phyloP scores from a whole-genome alignment of 2,329 filamentous ascomycete genomes.

The Tympanopsis confertula region DNA sequence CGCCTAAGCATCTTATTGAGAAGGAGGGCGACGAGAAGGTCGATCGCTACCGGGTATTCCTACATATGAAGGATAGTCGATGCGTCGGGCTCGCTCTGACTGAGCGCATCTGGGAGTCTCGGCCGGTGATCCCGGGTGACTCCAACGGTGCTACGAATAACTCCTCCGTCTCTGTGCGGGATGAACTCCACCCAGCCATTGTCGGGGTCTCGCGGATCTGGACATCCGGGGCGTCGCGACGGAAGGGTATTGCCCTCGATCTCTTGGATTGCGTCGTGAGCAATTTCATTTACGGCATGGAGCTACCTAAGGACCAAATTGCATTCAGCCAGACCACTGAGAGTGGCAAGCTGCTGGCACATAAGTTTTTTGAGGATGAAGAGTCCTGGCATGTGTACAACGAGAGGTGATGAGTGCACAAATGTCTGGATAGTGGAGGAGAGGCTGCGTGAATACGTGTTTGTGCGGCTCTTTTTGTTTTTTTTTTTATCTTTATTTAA shows the following conservation, averaged over 20 bases:
- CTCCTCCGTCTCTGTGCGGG: conserved; percentile 1
- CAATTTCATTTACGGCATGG: conserved; percentile 15
- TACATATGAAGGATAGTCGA: conserved; percentile 48
- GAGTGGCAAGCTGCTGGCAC: conserved; percentile 11
- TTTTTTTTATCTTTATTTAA: not conserved
- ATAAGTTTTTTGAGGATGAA: conserved; percentile 8
- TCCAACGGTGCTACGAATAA: conserved; percentile 4
- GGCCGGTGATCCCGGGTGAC: conserved; percentile 23
- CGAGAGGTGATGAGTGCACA: not conserved
- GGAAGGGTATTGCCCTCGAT: conserved; percentile 10
- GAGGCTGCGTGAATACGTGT: too few species aligned
- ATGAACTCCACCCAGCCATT: conserved; percentile 7
- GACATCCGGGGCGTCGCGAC: conserved; percentile 11
- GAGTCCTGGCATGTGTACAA: conserved; percentile 1
- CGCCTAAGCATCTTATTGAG: conserved; percentile 11
- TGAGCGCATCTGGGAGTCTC: conserved; percentile 47
- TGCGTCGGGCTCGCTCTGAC: conserved; percentile 51
- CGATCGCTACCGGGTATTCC: conserved; percentile 44
- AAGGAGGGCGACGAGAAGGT: conserved; percentile 16
- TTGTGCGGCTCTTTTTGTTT: conserved; percentile 1
- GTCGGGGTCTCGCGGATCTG: conserved; percentile 14
- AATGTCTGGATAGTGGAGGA: too few species aligned
- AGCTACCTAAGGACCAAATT: conserved; percentile 9
- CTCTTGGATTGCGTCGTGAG: conserved; percentile 10
- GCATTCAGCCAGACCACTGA: conserved; percentile 16